Conservation (phyloP, 495 filamentous ascomycete genomes). For the Arthonia radiata region DNA sequence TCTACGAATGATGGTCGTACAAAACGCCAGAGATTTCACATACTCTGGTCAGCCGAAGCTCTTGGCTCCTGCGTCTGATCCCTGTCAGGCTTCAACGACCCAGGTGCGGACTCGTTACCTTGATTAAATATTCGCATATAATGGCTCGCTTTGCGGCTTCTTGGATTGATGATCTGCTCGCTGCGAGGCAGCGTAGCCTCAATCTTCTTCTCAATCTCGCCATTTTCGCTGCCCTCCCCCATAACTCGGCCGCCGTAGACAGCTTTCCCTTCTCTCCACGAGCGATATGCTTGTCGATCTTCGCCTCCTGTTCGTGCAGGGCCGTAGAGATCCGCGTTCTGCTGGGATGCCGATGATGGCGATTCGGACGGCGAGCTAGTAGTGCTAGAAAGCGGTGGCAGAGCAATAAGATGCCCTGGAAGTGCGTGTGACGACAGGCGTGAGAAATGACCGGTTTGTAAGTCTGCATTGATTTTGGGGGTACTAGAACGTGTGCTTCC, state of each 20-base stretch:
- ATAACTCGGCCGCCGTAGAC: conserved; percentile 5
- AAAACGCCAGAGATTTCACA: neutral
- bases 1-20: neutral
- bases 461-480: too few relatives aligned
- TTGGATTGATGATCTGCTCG: conserved; percentile 43
- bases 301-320: conserved; percentile 1
- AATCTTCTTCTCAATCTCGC: conserved; percentile 56
- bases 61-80: conserved; percentile 7
- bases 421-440: conserved; percentile 3
- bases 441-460: conserved; percentile 6
- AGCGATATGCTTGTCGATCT: conserved; percentile 12
- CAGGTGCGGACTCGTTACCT: conserved; percentile 37
- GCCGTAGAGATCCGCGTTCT: conserved; percentile 1
- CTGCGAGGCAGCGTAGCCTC: conserved; percentile 51
- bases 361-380: conserved; percentile 7
- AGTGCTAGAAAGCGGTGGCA: conserved; percentile 12
- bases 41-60: neutral
- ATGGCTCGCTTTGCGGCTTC: conserved; percentile 87
- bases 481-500: too few relatives aligned
- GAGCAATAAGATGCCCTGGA: conserved; percentile 1
- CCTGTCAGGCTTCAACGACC: conserved; percentile 15
- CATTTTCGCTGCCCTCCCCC: conserved; percentile 8
- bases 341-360: conserved; percentile 7
- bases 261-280: conserved; percentile 17
- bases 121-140: conserved; percentile 82